These are phyloP conservation scores for Cytospora chrysosperma DNA, from an alignment of 2,329 filamentous ascomycete species.

Conservation along the genomic window DNA sequence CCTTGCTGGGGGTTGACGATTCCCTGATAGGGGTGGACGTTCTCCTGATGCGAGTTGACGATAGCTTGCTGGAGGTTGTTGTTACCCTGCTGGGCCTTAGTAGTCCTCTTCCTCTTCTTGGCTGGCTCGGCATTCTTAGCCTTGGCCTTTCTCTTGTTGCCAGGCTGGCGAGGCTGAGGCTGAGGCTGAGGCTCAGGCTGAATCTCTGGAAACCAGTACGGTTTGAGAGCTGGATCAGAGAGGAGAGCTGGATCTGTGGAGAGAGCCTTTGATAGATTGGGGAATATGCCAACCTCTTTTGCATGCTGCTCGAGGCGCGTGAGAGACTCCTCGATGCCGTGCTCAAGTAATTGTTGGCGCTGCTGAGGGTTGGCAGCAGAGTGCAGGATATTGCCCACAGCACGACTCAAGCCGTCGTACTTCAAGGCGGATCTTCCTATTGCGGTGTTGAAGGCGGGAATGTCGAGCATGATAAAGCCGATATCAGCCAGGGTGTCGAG, in stretches of 20 bases:
- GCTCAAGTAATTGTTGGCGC: not conserved
- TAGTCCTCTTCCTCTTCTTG: too few species aligned
- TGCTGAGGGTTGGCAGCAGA: not conserved
- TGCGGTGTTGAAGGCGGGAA: not conserved
- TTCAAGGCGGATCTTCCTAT: not conserved
- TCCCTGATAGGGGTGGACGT: not conserved
- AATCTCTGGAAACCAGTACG: not conserved
- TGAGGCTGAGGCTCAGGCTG: not conserved
- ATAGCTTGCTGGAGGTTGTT: too few species aligned
- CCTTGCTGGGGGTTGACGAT: not conserved
- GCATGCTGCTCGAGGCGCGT: not conserved
- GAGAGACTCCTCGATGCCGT: not conserved
- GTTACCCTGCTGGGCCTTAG: not conserved
- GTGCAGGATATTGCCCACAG: slow-evolving; percentile 4
- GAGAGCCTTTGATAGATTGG: not conserved
- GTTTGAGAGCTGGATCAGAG: not conserved
- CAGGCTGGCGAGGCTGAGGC: not conserved
- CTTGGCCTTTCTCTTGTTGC: not conserved
- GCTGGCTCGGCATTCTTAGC: not conserved
- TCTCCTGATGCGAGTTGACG: too few species aligned
- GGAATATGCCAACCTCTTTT: not conserved
- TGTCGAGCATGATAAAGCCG: not conserved
- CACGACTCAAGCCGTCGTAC: slow-evolving; percentile 8
- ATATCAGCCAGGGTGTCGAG: not conserved
- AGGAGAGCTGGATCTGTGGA: not conserved